Conservation (phyloP, 371 early-diverging fungal species). For the Mucor sp. region DNA sequence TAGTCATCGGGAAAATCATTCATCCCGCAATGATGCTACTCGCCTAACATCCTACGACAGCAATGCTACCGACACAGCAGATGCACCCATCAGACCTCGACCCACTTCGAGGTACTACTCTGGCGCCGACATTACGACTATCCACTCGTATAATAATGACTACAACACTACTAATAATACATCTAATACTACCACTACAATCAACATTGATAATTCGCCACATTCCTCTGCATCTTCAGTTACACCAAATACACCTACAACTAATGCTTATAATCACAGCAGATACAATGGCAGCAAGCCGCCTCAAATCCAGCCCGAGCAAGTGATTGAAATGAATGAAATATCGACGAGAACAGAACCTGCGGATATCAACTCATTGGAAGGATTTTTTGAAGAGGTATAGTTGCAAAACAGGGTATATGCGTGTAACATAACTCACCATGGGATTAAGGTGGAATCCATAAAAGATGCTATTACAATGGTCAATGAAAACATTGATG, state of each 20-base stretch:
- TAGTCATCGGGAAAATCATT: background rate
- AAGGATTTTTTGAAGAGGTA: constrained; percentile 42
- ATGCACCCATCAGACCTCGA: background rate
- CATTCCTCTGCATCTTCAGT: background rate
- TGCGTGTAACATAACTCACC: background rate
- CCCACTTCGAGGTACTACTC: background rate
- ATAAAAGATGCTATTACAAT: constrained; percentile 28
- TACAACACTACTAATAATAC: background rate
- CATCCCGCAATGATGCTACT: background rate
- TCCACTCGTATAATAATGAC: background rate
- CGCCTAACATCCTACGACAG: background rate
- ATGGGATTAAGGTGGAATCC: constrained; percentile 28
- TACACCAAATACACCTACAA: background rate
- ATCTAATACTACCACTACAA: background rate
- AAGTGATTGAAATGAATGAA: background rate
- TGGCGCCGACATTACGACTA: background rate
- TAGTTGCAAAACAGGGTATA: background rate
- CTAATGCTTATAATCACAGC: background rate
- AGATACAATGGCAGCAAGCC: background rate
- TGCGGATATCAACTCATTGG: constrained; percentile 25
- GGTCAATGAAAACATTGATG: constrained; percentile 37
- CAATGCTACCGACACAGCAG: background rate
- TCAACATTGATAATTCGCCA: background rate
- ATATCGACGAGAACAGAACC: background rate
- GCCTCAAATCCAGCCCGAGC: background rate